Evolutionary conservation across 192 early-diverging fungal genomes (phyloP).

Genomic region (Borealophlyctis nickersoniae): DNA sequence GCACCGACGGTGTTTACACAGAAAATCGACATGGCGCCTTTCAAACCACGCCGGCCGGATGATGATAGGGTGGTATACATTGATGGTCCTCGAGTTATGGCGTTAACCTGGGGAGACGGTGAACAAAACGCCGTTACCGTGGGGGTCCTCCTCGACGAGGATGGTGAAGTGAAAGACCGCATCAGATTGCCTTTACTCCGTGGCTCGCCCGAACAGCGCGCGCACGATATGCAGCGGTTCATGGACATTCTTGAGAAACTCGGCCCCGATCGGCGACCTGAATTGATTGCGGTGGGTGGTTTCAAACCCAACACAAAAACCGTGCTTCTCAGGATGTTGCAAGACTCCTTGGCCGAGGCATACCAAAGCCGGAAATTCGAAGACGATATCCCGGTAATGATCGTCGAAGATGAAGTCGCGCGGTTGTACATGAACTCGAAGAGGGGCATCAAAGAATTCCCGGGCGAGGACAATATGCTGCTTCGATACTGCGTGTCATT

Average conservation of each 20-base stretch:
- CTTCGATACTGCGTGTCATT: constrained; percentile 86
- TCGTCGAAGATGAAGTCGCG: constrained; percentile 87
- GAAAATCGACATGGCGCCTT: constrained; percentile 67
- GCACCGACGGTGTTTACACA: constrained; percentile 18
- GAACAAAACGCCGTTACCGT: constrained; percentile 51
- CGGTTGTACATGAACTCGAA: constrained; percentile 79
- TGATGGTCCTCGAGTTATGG: constrained; percentile 52
- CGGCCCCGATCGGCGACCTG: constrained; percentile 44
- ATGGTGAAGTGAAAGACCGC: constrained; percentile 66
- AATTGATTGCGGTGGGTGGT: constrained; percentile 80
- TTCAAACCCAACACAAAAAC: constrained; percentile 69
- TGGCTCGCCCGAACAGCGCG: constrained; percentile 36
- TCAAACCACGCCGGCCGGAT: constrained; percentile 23
- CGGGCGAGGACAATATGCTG: constrained; percentile 44
- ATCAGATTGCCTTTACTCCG: neutral
- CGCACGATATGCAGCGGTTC: constrained; percentile 8
- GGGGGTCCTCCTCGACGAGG: constrained; percentile 71
- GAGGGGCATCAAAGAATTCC: constrained; percentile 64
- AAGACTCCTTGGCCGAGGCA: constrained; percentile 30
- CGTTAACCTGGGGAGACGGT: constrained; percentile 73
- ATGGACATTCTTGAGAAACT: constrained; percentile 9
- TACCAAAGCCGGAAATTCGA: constrained; percentile 3
- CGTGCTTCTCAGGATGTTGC: constrained; percentile 66
- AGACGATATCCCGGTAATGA: constrained; percentile 43
- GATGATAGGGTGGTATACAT: neutral